Evolutionary conservation across 345 rosid genomes (phyloP).

Genomic region (Bruguiera sexangula): DNA sequence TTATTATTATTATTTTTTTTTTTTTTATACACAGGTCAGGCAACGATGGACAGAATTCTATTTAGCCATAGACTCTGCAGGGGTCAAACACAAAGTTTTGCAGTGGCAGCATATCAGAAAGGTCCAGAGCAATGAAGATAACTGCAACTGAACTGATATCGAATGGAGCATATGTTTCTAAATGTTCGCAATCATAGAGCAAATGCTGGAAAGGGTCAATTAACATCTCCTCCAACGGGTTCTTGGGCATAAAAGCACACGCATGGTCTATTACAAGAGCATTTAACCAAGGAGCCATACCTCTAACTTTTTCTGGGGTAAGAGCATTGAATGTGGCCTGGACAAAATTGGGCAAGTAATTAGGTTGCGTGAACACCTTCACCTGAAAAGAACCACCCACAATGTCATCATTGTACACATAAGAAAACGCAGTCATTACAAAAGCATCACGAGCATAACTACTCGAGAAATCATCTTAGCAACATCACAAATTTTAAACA

Average conservation of each 20-base stretch:
- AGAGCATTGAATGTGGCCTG: conserved; percentile 91
- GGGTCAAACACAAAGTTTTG: background rate
- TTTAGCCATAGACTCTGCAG: background rate
- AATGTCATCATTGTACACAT: background rate
- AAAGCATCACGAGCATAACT: background rate
- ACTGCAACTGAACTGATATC: background rate
- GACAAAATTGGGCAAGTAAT: conserved; percentile 84
- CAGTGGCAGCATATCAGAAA: background rate
- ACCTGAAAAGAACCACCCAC: conserved; percentile 46
- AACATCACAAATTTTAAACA: too few relatives aligned
- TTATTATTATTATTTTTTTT: too few relatives aligned
- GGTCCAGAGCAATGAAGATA: background rate
- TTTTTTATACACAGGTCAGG: background rate
- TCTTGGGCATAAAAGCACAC: background rate
- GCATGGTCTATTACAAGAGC: background rate
- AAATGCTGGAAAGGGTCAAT: too few relatives aligned
- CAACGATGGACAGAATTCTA: background rate
- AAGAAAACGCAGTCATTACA: background rate
- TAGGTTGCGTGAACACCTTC: conserved; percentile 81
- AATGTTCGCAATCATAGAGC: too few relatives aligned
- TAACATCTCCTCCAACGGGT: too few relatives aligned
- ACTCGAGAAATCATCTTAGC: background rate
- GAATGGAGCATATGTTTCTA: too few relatives aligned
- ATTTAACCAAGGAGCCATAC: conserved; percentile 29
- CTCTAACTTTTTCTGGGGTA: conserved; percentile 67